Conservation (phyloP, 805 yeast genomes). For the Candida endomychidarum region DNA sequence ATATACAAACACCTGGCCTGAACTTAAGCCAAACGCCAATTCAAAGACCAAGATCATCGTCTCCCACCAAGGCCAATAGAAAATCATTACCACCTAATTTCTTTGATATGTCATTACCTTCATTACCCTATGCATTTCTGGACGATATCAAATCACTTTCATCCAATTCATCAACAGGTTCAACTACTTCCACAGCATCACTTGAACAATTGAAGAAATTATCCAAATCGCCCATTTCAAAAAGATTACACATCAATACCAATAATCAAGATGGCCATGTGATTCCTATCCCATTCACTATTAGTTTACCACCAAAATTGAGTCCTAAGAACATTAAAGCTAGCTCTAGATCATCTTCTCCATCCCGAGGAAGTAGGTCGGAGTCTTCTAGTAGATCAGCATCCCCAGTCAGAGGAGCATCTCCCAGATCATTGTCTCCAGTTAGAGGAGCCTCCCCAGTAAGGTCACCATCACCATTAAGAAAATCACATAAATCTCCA, state of each 20-base stretch:
- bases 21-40: too few species aligned
- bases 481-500: slow-evolving; percentile 1
- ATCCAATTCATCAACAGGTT: slow-evolving; percentile 18
- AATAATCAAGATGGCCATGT: slow-evolving; percentile 24
- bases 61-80: slow-evolving; percentile 33
- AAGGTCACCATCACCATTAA: slow-evolving; percentile 8
- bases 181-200: slow-evolving; percentile 7
- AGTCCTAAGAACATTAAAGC: slow-evolving; percentile 25
- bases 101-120: slow-evolving; percentile 22
- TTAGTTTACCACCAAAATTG: slow-evolving; percentile 42
- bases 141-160: slow-evolving; percentile 28
- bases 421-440: background rate
- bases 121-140: slow-evolving; percentile 19
- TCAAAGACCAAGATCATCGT: slow-evolving; percentile 31
- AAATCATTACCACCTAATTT: slow-evolving; percentile 22
- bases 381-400: slow-evolving; percentile 3
- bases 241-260: slow-evolving; percentile 33
- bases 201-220: slow-evolving; percentile 17
- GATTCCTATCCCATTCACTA: slow-evolving; percentile 44
- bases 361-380: slow-evolving; percentile 5
- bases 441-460: slow-evolving; percentile 7
- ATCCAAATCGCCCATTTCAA: slow-evolving; percentile 37
- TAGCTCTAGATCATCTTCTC: slow-evolving; percentile 7
- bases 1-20: too few species aligned
- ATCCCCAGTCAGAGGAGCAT: slow-evolving; percentile 4